Percentiles rank a stretch among this genome's conserved stretches.
Conservation (phyloP, 495 filamentous ascomycete species). For the Neurospora sp. region DNA sequence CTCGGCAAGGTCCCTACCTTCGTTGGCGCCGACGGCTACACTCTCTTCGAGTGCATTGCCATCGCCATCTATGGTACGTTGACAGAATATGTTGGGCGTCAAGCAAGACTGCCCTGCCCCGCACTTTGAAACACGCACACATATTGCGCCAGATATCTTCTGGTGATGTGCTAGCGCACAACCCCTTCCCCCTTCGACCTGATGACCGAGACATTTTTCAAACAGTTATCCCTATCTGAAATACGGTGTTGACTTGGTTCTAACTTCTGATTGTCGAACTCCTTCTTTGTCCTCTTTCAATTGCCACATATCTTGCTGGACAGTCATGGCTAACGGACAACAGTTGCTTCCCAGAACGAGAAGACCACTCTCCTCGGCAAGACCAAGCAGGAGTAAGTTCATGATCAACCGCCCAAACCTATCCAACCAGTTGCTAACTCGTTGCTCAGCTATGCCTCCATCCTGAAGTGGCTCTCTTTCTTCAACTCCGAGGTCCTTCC, state of each 20-base stretch:
- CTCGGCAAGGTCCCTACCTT: slow-evolving; percentile 90
- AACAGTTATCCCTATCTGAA: slow-evolving; percentile 99
- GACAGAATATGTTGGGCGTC: neutral
- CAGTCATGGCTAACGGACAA: slow-evolving; percentile 24
- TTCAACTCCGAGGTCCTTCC: slow-evolving; percentile 77
- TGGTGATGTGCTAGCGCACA: neutral
- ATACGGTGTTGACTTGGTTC: slow-evolving; percentile 59
- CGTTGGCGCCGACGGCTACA: slow-evolving; percentile 84
- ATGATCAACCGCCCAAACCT: neutral
- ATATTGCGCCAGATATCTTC: neutral
- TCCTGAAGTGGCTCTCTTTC: slow-evolving; percentile 94
- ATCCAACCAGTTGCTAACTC: slow-evolving; percentile 12
- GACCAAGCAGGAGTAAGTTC: slow-evolving; percentile 91
- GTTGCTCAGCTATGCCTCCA: slow-evolving; percentile 64
- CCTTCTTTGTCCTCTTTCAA: slow-evolving; percentile 4
- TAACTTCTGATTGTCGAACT: slow-evolving; percentile 44
- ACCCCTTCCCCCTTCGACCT: slow-evolving; percentile 28
- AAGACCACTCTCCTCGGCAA: slow-evolving; percentile 98
- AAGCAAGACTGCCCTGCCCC: slow-evolving; percentile 11
- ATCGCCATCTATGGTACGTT: slow-evolving; percentile 95
- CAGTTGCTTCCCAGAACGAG: slow-evolving; percentile 99
- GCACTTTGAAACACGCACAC: slow-evolving; percentile 3
- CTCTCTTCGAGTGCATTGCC: slow-evolving; percentile 80
- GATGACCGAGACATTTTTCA: slow-evolving; percentile 65
- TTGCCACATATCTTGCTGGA: slow-evolving; percentile 14